Evolutionary conservation across 2,329 filamentous ascomycete species (phyloP).

Genomic region (Chalaropsis ovoidea): DNA sequence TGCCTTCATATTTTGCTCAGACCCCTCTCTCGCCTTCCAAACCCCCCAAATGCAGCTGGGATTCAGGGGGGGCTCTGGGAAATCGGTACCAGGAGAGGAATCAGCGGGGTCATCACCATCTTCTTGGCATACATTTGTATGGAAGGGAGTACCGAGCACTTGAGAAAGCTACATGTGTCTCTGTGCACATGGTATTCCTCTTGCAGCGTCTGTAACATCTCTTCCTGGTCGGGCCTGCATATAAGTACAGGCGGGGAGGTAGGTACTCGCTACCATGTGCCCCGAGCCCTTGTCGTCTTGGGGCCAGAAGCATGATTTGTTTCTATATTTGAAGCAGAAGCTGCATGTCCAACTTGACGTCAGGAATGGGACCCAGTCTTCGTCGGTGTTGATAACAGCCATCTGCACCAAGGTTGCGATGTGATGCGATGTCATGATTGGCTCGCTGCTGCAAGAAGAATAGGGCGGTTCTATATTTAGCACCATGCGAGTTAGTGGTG

Average conservation of each 20-base stretch:
- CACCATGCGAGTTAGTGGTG: neutral
- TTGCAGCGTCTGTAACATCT: neutral
- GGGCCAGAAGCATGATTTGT: neutral
- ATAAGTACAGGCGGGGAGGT: neutral
- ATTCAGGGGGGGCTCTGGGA: neutral
- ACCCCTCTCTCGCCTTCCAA: neutral
- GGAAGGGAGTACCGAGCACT: neutral
- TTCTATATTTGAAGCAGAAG: neutral
- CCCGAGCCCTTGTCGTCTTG: neutral
- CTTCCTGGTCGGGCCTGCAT: neutral
- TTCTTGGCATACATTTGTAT: neutral
- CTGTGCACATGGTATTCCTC: neutral
- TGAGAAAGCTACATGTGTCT: neutral
- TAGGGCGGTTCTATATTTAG: conserved; percentile 5
- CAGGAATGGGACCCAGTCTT: neutral
- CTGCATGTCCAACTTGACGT: neutral
- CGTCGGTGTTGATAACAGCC: neutral
- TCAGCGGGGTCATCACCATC: conserved; percentile 1
- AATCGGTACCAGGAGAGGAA: conserved; percentile 4
- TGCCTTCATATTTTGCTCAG: conserved; percentile 1
- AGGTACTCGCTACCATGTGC: neutral
- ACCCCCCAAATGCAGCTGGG: neutral
- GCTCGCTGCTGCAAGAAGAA: neutral
- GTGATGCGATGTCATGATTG: neutral
- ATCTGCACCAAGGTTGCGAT: neutral